Percentiles rank a stretch among this genome's conserved stretches.
Evolutionary conservation across 495 filamentous ascomycete species (phyloP).

Genomic region (Diplogelasinospora grovesii): DNA sequence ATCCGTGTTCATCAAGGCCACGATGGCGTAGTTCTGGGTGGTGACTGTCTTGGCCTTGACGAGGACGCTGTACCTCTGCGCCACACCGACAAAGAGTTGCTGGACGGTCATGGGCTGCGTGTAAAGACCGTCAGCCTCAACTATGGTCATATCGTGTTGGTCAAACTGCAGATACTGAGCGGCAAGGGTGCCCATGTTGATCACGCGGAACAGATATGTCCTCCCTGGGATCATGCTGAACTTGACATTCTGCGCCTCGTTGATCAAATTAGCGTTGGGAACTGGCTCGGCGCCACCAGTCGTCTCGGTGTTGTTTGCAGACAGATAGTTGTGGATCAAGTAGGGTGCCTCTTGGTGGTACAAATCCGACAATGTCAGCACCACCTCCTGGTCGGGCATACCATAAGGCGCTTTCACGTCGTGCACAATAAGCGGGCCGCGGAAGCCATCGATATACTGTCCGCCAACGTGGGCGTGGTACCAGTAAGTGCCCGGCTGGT

Average conservation of each 20-base stretch:
- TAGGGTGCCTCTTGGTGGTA: constrained; percentile 50
- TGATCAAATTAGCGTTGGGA: constrained; percentile 51
- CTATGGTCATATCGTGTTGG: constrained; percentile 51
- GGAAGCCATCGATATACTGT: constrained; percentile 46
- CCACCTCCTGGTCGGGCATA: constrained; percentile 52
- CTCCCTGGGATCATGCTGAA: constrained; percentile 55
- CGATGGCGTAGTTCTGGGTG: constrained; percentile 52
- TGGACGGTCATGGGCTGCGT: constrained; percentile 43
- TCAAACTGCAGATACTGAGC: constrained; percentile 56
- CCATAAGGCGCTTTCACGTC: constrained; percentile 47
- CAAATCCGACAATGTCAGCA: constrained; percentile 40
- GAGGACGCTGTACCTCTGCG: constrained; percentile 55
- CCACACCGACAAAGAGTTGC: constrained; percentile 47
- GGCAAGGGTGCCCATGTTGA: constrained; percentile 58
- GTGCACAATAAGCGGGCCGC: constrained; percentile 56
- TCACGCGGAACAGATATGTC: constrained; percentile 62
- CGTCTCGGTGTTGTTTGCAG: constrained; percentile 40
- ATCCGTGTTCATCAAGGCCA: constrained; percentile 47
- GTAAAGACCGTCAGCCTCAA: constrained; percentile 45
- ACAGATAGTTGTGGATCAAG: constrained; percentile 41
- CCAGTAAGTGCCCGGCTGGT: constrained; percentile 58
- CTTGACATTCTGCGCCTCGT: constrained; percentile 52
- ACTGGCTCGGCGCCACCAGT: constrained; percentile 44
- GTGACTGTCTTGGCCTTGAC: constrained; percentile 52
- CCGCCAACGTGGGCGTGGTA: constrained; percentile 54